Conservation (phyloP, 306 rosid genomes). For the Arachis stenosperma region DNA sequence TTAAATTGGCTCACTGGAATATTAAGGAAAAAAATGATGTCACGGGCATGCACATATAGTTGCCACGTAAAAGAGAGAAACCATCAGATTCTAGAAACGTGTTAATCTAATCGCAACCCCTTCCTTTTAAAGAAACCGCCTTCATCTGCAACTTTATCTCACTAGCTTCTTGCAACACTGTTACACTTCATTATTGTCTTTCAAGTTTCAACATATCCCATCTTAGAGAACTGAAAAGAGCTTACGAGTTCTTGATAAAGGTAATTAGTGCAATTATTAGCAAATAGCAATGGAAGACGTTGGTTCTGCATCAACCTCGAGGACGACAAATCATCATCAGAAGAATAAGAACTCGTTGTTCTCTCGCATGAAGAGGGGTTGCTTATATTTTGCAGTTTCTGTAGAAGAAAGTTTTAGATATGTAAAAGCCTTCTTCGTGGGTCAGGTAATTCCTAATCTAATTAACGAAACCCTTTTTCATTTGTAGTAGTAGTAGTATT, state of each 20-base stretch:
- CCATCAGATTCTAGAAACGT: constrained; percentile 2
- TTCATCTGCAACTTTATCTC: neutral
- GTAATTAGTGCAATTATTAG: neutral
- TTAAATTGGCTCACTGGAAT: neutral
- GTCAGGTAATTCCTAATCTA: constrained; percentile 42
- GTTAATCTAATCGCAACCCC: neutral
- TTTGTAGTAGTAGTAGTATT: neutral
- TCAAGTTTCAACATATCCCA: neutral
- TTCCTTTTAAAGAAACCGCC: neutral
- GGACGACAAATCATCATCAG: constrained; percentile 15
- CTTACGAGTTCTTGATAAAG: neutral
- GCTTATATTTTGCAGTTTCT: constrained; percentile 45
- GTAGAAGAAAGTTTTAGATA: constrained; percentile 37
- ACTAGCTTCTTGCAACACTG: neutral
- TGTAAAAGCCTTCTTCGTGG: constrained; percentile 48
- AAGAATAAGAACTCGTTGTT: constrained; percentile 21
- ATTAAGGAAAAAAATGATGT: neutral
- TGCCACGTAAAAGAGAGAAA: constrained; percentile 40
- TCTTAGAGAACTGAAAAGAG: neutral
- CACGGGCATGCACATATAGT: neutral
- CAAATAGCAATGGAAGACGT: constrained; percentile 24
- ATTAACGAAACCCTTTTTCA: neutral
- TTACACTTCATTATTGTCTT: neutral
- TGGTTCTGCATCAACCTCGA: constrained; percentile 26
- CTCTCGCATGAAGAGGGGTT: constrained; percentile 34